Base-by-base conservation (phyloP, 345 rosid species). In the Eucalyptus tenuipes region DNA sequence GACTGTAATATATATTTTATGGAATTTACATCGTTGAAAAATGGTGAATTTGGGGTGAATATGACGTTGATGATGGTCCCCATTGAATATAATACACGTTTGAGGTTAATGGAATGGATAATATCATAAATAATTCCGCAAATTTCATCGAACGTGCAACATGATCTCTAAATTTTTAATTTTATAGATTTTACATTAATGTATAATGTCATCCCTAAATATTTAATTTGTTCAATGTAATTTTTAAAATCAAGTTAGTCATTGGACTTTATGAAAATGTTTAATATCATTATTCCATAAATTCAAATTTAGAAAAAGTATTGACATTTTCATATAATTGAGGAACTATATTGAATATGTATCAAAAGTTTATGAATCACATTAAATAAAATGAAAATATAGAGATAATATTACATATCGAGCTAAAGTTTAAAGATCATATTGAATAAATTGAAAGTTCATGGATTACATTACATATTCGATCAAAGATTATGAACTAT, bases 391-490 rank as follows among this genome's bases (percentile, higher is more conserved):
- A 55, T 10, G 1, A 24, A 55, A 55, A 24, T 24, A 4, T 24
- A 9, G 13, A 55, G 13, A 4, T 0, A 10, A 4, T 10, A 55
- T 55, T 24, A 0, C 1, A 4, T 24, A 55, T 55, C 0, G 1
- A 55, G 3, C 1, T 55, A 55, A 55, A 55, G 1, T 55, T 24
- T 55, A 55, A 22, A 0, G 0, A 55, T 24, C 1, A 1, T 55
- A 4, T 10, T 55, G 6, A 55, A 55, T 55, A 55, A 55, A 55
- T 55, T 55, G 10, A 55, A 55, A 24, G 0, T 55, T 55, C 0
- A 10, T 9, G 61, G 6, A 22, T 55, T 0, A 52, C 10, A 0
- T 18, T 52, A 52, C 0, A 18, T 52, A 52, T 52, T 18, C 1
- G 10, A 52, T 52, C 2, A 52, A 24, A 20, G 29, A 4, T 49